Evolutionary conservation across 805 yeast genomes (phyloP).

Genomic region (Kazachstania viticola): DNA sequence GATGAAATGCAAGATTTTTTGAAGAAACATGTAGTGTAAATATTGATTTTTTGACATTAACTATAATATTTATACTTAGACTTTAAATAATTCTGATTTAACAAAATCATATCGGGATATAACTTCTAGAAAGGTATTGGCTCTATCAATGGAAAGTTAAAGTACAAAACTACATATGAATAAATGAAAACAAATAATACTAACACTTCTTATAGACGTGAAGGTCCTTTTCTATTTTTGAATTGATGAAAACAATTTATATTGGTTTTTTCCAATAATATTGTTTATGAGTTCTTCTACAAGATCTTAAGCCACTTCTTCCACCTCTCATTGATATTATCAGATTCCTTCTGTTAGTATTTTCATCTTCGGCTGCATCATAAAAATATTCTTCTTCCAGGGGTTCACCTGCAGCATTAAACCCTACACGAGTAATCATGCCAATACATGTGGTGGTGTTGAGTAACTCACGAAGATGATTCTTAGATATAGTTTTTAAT

Average conservation of each 20-base stretch:
- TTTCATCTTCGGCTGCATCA: conserved; percentile 70
- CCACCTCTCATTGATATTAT: conserved; percentile 73
- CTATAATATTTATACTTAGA: too few species aligned
- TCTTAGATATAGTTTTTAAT: conserved; percentile 36
- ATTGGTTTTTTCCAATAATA: conserved; percentile 39
- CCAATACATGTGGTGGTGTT: conserved; percentile 44
- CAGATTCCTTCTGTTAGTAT: conserved; percentile 52
- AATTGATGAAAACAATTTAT: too few species aligned
- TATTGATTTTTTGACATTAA: too few species aligned
- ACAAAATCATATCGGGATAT: too few species aligned
- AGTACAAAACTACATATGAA: not conserved
- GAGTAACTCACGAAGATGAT: conserved; percentile 37
- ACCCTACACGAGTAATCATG: conserved; percentile 75
- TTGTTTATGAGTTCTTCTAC: conserved; percentile 89
- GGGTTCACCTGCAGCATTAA: conserved; percentile 94
- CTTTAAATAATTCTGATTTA: too few species aligned
- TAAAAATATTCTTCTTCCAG: conserved; percentile 92
- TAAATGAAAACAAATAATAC: not conserved
- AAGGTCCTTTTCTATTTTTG: too few species aligned
- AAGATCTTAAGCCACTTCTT: conserved; percentile 67
- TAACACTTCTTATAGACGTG: too few species aligned
- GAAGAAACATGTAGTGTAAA: conserved; percentile 33
- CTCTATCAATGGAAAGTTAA: not conserved
- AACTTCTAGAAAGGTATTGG: too few species aligned
- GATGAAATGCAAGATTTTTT: conserved; percentile 38